Base-by-base conservation (phyloP, 768 basidiomycete species). In the Psilocybe cubensis region DNA sequence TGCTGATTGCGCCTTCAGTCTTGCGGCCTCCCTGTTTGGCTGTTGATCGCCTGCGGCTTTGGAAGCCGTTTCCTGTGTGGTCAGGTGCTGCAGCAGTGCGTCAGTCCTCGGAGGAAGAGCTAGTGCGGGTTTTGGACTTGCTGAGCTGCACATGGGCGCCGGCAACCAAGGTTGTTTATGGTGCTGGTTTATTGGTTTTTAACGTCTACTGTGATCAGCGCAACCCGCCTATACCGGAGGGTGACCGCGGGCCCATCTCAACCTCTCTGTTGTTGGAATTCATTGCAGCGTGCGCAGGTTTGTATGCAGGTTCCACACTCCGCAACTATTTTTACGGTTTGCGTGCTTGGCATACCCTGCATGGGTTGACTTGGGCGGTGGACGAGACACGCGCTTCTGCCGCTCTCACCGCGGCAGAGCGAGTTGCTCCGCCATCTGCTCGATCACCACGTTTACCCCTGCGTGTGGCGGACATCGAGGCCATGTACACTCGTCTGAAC, bases 301-400 rank as follows among this genome's bases (percentile, higher is more conserved):
- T 68, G 0, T 77, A 76, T 54, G 55, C 77, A 0, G 68, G 65
- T 0, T 57, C 49, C 14, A 68, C 76, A 0, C 58, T 82, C 0
- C 35, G 49, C 1, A 81, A 80, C 63, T 79, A 77, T 52, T 18
- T 79, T 0, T 58, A 60, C 1, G 76, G 73, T 0, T 42, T 83
- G 1, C 61, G 72, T 1, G 79, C 81, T 2, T 84, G 81, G 81
- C 80, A 84, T 59, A 64, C 74, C 1, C 47, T 82, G 0, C 79
- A 84, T 54, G 67, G 78, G 0, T 4, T 76, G 0, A 42, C 24
- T 0, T 81, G 75, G 74, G 42, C 12, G 0, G 52, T 74, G 1
- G 59, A 75, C 24, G 42, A 67, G 0, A 40, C 44, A 0, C 64
- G 73, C 20, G 28, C 76, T 12, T 65, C 75, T 0, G 55, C 66